These are phyloP conservation scores for Sclerospora graminicola DNA, from an alignment of 352 stramenopile genomes.

Conservation along the genomic window DNA sequence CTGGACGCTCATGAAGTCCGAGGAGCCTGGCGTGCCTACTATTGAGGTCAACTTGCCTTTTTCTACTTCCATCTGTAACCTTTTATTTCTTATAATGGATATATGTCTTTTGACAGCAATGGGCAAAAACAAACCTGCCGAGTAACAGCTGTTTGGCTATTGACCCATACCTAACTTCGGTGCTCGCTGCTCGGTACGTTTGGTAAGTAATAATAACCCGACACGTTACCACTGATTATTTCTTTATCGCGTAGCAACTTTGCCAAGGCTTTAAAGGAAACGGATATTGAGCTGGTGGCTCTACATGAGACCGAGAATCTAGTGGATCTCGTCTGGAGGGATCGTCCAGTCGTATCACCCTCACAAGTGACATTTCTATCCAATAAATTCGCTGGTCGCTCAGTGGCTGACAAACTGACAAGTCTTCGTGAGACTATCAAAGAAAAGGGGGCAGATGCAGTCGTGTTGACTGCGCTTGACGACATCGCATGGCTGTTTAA, in stretches of 20 bases:
- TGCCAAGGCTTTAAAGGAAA: conserved; percentile 53
- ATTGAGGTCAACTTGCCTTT: conserved; percentile 54
- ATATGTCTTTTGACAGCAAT: conserved; percentile 28
- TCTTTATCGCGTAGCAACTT: conserved; percentile 31
- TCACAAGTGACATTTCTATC: conserved; percentile 88
- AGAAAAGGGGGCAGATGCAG: conserved; percentile 84
- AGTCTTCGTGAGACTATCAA: conserved; percentile 74
- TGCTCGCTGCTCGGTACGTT: conserved; percentile 57
- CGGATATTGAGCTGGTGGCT: conserved; percentile 57
- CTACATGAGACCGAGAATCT: conserved; percentile 85
- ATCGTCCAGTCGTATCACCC: conserved; percentile 51
- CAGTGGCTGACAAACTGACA: conserved; percentile 86
- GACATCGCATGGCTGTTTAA: conserved; percentile 98
- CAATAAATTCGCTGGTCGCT: conserved; percentile 89
- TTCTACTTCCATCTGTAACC: background rate
- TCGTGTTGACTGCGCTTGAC: conserved; percentile 94
- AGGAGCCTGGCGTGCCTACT: conserved; percentile 85
- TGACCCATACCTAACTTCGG: conserved; percentile 91
- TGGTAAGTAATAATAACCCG: background rate
- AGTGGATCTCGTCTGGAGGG: conserved; percentile 93
- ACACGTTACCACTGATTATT: background rate
- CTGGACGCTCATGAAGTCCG: conserved; percentile 95
- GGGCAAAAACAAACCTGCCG: conserved; percentile 57
- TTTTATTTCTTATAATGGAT: background rate
- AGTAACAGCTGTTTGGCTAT: conserved; percentile 85